A percentile compares a stretch with the other conserved stretches of the same genome.
These are phyloP conservation scores for Cryphonectria japonica DNA, from an alignment of 2,329 filamentous ascomycete genomes.

Conservation along the genomic window DNA sequence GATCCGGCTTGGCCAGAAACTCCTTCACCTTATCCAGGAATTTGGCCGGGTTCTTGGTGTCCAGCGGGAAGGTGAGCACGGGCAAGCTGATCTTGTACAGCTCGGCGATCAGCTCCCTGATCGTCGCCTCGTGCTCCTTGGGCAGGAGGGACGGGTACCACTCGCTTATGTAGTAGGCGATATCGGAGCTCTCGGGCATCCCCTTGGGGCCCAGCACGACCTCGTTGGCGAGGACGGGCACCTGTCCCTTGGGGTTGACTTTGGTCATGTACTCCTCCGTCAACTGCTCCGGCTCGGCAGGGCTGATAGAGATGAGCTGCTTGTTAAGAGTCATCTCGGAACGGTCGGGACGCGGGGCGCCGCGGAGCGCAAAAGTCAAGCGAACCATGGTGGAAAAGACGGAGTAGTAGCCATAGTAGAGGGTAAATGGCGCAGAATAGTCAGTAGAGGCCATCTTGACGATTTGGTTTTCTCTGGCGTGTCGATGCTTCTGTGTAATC, in stretches of 20 bases:
- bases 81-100: not conserved
- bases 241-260: conserved; percentile 13
- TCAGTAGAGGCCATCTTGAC: not conserved
- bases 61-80: not conserved
- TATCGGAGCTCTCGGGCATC: not conserved
- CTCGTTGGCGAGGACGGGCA: conserved; percentile 3
- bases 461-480: not conserved
- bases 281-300: not conserved
- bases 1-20: not conserved
- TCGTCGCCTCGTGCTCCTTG: conserved; percentile 1
- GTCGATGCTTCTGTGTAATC: not conserved
- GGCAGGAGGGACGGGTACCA: conserved; percentile 15
- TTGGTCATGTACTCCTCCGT: conserved; percentile 4
- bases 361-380: conserved; percentile 7
- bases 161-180: not conserved
- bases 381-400: conserved; percentile 5
- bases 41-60: not conserved
- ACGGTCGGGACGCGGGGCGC: not conserved
- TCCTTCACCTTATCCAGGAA: not conserved
- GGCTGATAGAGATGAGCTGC: not conserved
- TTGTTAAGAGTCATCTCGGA: conserved; percentile 7
- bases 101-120: not conserved
- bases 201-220: not conserved
- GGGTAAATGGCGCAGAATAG: conserved; percentile 2
- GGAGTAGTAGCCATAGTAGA: conserved; percentile 12